These are phyloP conservation scores for Arctium lappa DNA, from an alignment of 129 eudicot species.

Conservation along the genomic window DNA sequence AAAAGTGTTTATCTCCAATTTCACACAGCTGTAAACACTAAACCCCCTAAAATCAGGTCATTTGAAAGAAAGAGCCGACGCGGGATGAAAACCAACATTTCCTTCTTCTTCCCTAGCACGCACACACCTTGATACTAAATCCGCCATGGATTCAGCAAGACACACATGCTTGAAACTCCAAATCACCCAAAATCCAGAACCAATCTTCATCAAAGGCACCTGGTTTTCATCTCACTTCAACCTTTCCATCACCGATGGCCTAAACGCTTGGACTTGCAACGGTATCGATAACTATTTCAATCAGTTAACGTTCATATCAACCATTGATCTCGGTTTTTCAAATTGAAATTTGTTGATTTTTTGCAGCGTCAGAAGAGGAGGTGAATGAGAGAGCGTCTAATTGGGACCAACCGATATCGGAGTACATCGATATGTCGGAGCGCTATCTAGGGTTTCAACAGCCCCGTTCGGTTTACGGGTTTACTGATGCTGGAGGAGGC, in stretches of 20 bases:
- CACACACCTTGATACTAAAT: background rate
- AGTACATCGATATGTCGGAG: slow-evolving; percentile 73
- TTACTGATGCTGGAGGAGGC: slow-evolving; percentile 70
- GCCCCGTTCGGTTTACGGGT: slow-evolving; percentile 73
- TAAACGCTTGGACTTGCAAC: slow-evolving; percentile 73
- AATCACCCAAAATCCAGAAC: slow-evolving; percentile 32
- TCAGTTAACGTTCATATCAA: background rate
- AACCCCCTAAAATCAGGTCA: too few relatives aligned
- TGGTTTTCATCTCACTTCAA: slow-evolving; percentile 67
- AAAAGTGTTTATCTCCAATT: too few relatives aligned
- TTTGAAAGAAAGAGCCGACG: background rate
- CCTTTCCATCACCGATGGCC: slow-evolving; percentile 70
- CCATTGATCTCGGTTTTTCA: background rate
- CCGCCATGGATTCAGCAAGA: slow-evolving; percentile 44
- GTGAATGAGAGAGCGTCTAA: slow-evolving; percentile 70
- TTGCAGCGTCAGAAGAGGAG: slow-evolving; percentile 81
- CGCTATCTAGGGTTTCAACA: slow-evolving; percentile 85
- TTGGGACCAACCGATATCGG: slow-evolving; percentile 83
- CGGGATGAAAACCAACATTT: slow-evolving; percentile 6
- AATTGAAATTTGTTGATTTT: background rate
- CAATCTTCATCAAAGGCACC: slow-evolving; percentile 76
- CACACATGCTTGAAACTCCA: slow-evolving; percentile 87
- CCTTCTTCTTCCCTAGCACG: slow-evolving; percentile 14
- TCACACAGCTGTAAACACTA: too few relatives aligned
- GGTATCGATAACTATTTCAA: slow-evolving; percentile 28